phyloP scores from a whole-genome alignment of 176 grass and related monocot genomes.

The Chrysopogon serrulatus region DNA sequence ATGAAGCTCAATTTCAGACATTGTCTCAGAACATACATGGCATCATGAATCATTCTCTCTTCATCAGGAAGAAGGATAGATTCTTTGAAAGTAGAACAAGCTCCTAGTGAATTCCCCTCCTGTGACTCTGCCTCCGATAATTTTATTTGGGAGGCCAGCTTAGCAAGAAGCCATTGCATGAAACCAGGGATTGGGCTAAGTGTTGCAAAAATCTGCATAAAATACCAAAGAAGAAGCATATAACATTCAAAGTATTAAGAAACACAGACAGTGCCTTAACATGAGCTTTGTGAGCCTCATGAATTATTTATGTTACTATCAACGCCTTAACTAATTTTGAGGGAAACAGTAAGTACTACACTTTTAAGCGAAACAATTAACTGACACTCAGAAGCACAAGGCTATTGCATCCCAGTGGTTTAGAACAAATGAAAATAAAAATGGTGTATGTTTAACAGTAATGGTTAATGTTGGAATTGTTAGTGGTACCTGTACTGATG shows the following conservation, averaged over 20 bases:
- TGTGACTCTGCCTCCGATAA: conserved; percentile 39
- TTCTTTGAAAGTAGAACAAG: conserved; percentile 67
- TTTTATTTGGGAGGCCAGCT: conserved; percentile 87
- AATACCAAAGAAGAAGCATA: conserved; percentile 13
- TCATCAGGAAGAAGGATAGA: conserved; percentile 72
- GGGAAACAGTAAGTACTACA: neutral
- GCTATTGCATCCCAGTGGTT: neutral
- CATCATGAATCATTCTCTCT: conserved; percentile 67
- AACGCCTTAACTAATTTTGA: neutral
- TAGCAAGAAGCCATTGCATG: conserved; percentile 92
- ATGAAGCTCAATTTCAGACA: conserved; percentile 8
- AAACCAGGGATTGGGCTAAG: conserved; percentile 91
- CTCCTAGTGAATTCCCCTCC: conserved; percentile 27
- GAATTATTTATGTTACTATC: neutral
- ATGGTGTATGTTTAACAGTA: neutral
- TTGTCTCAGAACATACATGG: conserved; percentile 45
- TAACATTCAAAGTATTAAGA: neutral
- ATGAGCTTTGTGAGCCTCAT: neutral
- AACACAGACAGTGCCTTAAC: conserved; percentile 2
- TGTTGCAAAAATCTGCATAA: conserved; percentile 73
- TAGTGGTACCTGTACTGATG: conserved; percentile 59
- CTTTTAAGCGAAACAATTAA: neutral
- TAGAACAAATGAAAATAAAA: neutral
- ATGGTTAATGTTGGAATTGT: neutral
- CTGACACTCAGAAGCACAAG: neutral